A percentile compares a stretch with the other conserved stretches of the same genome.
These are phyloP conservation scores for Haplosporangium gracile DNA, from an alignment of 192 early-diverging fungal genomes.

Conservation along the genomic window DNA sequence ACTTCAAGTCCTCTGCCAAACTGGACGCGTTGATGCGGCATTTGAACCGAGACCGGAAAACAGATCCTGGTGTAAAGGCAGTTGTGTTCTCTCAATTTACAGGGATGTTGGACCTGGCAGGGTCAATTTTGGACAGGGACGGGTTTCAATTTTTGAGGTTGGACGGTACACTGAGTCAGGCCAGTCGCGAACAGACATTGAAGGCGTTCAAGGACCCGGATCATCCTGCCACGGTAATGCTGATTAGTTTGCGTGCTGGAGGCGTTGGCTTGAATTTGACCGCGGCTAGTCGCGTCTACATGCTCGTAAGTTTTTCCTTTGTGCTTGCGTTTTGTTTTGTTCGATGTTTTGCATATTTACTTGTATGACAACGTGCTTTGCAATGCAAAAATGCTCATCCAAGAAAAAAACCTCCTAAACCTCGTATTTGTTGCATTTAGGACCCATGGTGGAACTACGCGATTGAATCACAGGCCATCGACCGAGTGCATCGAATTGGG, in stretches of 20 bases:
- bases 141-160: slow-evolving; percentile 76
- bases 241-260: slow-evolving; percentile 73
- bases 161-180: slow-evolving; percentile 82
- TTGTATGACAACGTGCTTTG: background rate
- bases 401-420: background rate
- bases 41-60: slow-evolving; percentile 36
- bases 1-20: slow-evolving; percentile 61
- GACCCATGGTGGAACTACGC: slow-evolving; percentile 87
- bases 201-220: slow-evolving; percentile 70
- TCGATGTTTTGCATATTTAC: background rate
- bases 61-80: slow-evolving; percentile 67
- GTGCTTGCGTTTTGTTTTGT: background rate
- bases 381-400: background rate
- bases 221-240: slow-evolving; percentile 67
- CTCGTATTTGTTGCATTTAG: slow-evolving; percentile 28
- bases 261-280: slow-evolving; percentile 84
- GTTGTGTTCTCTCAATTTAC: slow-evolving; percentile 98
- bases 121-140: slow-evolving; percentile 63
- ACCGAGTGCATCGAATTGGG: slow-evolving; percentile 86
- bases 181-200: slow-evolving; percentile 72
- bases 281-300: slow-evolving; percentile 75
- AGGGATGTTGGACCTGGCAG: slow-evolving; percentile 82
- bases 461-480: slow-evolving; percentile 84
- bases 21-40: slow-evolving; percentile 62
- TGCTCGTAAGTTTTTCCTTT: slow-evolving; percentile 67